Conservation (phyloP, 225 moss, liverwort and hornwort species). For the Rhytidiadelphus loreus region DNA sequence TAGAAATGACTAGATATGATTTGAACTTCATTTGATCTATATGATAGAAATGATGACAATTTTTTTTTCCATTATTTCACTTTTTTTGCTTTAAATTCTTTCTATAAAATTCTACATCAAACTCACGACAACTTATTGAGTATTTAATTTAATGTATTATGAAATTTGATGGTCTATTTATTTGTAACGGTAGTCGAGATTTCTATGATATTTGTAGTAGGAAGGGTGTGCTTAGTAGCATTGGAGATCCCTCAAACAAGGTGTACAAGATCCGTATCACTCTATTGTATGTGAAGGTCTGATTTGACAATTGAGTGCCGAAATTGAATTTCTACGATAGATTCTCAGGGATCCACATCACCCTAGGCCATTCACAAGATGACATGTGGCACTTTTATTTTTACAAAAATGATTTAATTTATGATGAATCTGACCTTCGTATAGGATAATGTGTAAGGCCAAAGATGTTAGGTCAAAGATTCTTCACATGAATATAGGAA, state of each 20-base stretch:
- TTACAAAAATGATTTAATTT: too few relatives aligned
- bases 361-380: too few relatives aligned
- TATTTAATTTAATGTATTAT: too few relatives aligned
- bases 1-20: not conserved
- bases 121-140: not conserved
- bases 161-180: not conserved
- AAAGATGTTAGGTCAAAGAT: not conserved
- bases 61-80: not conserved
- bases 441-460: fast-evolving
- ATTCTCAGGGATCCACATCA: too few relatives aligned
- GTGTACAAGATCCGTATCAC: too few relatives aligned
- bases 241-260: fast-evolving
- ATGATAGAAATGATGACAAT: not conserved
- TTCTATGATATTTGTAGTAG: not conserved
- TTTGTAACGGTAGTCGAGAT: not conserved
- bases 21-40: not conserved
- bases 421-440: too few relatives aligned
- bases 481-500: fast-evolving
- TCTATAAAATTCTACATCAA: not conserved
- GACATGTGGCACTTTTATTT: too few relatives aligned
- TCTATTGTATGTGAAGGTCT: too few relatives aligned
- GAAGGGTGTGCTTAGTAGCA: not conserved
- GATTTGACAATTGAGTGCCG: too few relatives aligned
- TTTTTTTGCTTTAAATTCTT: not conserved
- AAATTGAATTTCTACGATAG: too few relatives aligned